Evolutionary conservation across 129 eudicot species (phyloP).

Genomic region (Pseudognaphalium luteoalbum): DNA sequence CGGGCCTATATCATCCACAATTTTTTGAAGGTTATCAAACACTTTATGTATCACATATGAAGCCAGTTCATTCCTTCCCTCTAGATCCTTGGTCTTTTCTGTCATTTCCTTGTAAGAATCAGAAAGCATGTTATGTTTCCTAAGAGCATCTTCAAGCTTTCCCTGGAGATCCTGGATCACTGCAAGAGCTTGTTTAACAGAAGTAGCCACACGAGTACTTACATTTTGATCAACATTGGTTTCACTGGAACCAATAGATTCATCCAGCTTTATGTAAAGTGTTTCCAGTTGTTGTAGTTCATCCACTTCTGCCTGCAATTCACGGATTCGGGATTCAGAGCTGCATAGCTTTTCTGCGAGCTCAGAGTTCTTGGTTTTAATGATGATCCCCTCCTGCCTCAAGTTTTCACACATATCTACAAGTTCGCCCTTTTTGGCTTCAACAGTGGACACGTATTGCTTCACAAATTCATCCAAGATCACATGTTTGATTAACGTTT

Average conservation of each 20-base stretch:
- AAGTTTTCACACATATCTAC: conserved; percentile 44
- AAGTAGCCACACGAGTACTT: conserved; percentile 40
- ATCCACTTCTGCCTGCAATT: conserved; percentile 52
- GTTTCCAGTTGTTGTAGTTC: conserved; percentile 46
- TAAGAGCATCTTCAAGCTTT: conserved; percentile 52
- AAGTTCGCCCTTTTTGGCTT: conserved; percentile 57
- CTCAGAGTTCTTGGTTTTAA: conserved; percentile 48
- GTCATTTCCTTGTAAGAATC: conserved; percentile 36
- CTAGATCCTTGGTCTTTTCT: conserved; percentile 47
- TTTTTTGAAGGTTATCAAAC: conserved; percentile 52
- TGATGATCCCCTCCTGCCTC: conserved; percentile 38
- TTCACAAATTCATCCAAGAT: conserved; percentile 64
- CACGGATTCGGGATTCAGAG: conserved; percentile 45
- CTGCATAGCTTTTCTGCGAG: conserved; percentile 49
- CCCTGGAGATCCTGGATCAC: conserved; percentile 52
- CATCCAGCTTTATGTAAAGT: conserved; percentile 54
- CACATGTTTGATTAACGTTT: conserved; percentile 57
- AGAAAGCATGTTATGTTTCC: conserved; percentile 32
- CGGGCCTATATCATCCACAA: conserved; percentile 46
- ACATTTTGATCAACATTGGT: conserved; percentile 27
- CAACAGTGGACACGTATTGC: conserved; percentile 49
- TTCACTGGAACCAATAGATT: conserved; percentile 26
- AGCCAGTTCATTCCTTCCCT: conserved; percentile 47
- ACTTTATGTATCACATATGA: conserved; percentile 47
- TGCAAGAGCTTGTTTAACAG: conserved; percentile 54